phyloP scores from a whole-genome alignment of 768 basidiomycete species.

The Strobilomyces echinocephalus region DNA sequence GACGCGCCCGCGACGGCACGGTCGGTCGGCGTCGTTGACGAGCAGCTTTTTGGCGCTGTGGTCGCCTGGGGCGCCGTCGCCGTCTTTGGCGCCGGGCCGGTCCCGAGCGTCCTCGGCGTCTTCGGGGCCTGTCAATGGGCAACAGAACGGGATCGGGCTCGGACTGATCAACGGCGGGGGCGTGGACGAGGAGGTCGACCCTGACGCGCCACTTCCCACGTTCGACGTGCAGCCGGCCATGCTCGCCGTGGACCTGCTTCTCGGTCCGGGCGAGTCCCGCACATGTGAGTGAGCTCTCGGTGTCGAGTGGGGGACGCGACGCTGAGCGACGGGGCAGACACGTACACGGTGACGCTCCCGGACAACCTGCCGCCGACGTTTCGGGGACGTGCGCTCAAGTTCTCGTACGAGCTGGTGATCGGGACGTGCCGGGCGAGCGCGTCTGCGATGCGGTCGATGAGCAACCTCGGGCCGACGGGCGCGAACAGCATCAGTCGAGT shows the following conservation, averaged over 20 bases:
- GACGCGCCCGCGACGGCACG: slow-evolving; percentile 35
- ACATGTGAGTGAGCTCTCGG: slow-evolving; percentile 52
- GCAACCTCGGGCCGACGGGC: slow-evolving; percentile 32
- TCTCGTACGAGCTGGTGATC: slow-evolving; percentile 87
- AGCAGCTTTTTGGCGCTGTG: slow-evolving; percentile 47
- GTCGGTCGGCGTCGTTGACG: slow-evolving; percentile 49
- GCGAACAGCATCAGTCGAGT: slow-evolving; percentile 61
- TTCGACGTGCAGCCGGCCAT: slow-evolving; percentile 83
- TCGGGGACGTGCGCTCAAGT: slow-evolving; percentile 74
- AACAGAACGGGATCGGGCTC: slow-evolving; percentile 27
- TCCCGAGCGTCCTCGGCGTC: slow-evolving; percentile 24
- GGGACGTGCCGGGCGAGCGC: slow-evolving; percentile 70
- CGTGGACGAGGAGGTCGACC: slow-evolving; percentile 48
- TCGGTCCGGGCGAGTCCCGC: slow-evolving; percentile 79
- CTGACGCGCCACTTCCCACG: slow-evolving; percentile 71
- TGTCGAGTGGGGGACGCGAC: neutral
- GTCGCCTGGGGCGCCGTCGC: slow-evolving; percentile 41
- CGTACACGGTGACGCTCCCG: slow-evolving; percentile 74
- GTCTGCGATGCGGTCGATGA: slow-evolving; percentile 25
- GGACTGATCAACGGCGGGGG: slow-evolving; percentile 24
- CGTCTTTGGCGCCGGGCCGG: slow-evolving; percentile 21
- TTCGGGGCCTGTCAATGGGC: neutral
- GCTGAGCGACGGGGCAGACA: slow-evolving; percentile 44
- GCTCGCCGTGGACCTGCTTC: slow-evolving; percentile 79
- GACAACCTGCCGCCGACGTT: slow-evolving; percentile 85